Base-by-base conservation (phyloP, 2,329 filamentous ascomycete genomes). In the Curvularia hawaiiensis region DNA sequence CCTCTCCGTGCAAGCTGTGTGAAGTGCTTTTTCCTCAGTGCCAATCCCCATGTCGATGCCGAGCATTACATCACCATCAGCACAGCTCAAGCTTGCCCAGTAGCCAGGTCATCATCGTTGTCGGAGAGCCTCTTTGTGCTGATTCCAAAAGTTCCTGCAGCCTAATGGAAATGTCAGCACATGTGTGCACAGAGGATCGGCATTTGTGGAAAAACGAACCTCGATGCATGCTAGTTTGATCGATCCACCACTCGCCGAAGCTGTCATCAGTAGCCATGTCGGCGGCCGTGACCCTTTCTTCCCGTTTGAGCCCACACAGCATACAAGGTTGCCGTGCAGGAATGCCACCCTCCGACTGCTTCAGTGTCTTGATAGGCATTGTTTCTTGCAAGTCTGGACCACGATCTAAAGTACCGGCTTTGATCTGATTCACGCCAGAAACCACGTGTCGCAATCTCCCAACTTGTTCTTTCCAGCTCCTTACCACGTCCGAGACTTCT, bases 191-290 rank as follows among this genome's bases (percentile, higher is more conserved):
- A 18, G n/a, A 55, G 22, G 11, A 11, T 41, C 4, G n/a, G 12
- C 38, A 6, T 41, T 38, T 22, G 16, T 26, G 3, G 24, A 28
- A 39, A 35, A 20, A 46, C 38, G 58, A 63, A 75, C 73, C 91
- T 89, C 92, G 93, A 74, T 94, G 80, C 79, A 82, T 81, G 52
- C 76, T 79, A 54, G 77, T 71, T 40, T 79, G 89, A 45, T 97
- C 92, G 41, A 90, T 82, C 94, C 94, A 98, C 91, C 92, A 98
- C 79, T 98, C 94, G 12, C 92, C 92, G 80, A 97, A 97, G 74
- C 90, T 92, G 75, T 98, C 94, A 68, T 94, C 88, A 9, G 96
- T 86, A 26, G 88, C 83, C 51, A 88, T 80, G 69, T 96, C 92
- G 33, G 95, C 84, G 70, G 88, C 91, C 20, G 79, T 76, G 11